Conservation (phyloP, 805 yeast genomes). For the Ogataea methylovora region DNA sequence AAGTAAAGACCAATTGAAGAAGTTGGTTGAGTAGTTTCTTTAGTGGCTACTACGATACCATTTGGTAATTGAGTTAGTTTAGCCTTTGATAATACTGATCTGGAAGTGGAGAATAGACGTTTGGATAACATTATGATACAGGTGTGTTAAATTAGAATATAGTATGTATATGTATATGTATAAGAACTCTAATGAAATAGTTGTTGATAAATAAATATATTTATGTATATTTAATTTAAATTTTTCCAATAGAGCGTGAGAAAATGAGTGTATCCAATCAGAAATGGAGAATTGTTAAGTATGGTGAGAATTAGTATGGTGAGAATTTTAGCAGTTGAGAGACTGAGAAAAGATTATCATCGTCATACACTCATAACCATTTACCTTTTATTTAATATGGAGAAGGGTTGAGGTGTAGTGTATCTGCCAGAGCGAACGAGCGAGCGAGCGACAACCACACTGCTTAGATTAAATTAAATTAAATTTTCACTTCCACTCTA, state of each 20-base stretch:
- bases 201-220: no score
- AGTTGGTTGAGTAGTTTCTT: slow-evolving; percentile 48
- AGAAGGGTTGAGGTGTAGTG: no score
- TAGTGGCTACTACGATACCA: slow-evolving; percentile 70
- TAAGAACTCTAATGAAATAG: neutral
- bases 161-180: neutral
- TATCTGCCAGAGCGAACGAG: no score
- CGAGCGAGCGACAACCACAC: no score
- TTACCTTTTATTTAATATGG: no score
- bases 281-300: slow-evolving; percentile 2
- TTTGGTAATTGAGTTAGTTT: slow-evolving; percentile 65
- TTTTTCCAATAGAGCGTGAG: neutral
- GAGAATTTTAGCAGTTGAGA: no score
- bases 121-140: slow-evolving; percentile 30
- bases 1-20: slow-evolving; percentile 63
- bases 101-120: slow-evolving; percentile 52
- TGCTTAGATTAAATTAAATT: no score
- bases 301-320: no score
- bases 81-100: slow-evolving; percentile 40
- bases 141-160: neutral
- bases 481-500: no score
- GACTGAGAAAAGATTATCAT: no score
- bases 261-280: slow-evolving; percentile 1
- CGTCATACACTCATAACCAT: no score
- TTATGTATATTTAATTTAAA: neutral